Base-by-base conservation (phyloP, 768 basidiomycete genomes). In the Postia placenta region DNA sequence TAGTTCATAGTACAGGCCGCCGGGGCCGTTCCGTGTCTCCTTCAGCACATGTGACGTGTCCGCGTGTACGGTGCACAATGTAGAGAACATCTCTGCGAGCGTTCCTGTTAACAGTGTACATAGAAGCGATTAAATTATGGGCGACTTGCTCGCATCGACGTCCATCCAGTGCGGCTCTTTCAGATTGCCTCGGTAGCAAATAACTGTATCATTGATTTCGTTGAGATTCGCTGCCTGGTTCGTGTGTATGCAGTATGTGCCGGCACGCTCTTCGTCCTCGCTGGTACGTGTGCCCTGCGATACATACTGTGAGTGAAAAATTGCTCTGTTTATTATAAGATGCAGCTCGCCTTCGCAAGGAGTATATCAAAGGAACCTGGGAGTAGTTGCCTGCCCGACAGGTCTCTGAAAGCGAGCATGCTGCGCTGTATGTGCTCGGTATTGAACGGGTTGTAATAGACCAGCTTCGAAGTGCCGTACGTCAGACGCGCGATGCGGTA, bases 401-500 rank as follows among this genome's bases (percentile, higher is more conserved):
- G n/a, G n/a, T n/a, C n/a, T n/a, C n/a, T n/a, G n/a, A n/a, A n/a
- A n/a, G n/a, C n/a, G n/a, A n/a, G n/a, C n/a, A n/a, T n/a, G n/a
- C n/a, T n/a, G n/a, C n/a, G n/a, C n/a, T n/a, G n/a, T n/a, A n/a
- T n/a, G n/a, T n/a, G n/a, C n/a, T n/a, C n/a, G n/a, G n/a, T 15
- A 15, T 33, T 15, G 30, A 33, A 33, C 15, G 30, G 15, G 15
- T 7, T 33, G 30, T 58, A 79, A 0, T 61, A 58, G 2, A 68
- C 51, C 35, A 58, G 56, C 53, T 72, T 70, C 24, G 70, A 64
- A 1, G 68, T 69, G 4, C 79, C 79, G 47, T 77, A 80, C 0
- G 75, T 75, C 46, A 69, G 53, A 52, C 69, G 73, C 3, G 77
- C 65, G 4, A 80, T 68, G 25, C 79, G 71, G 4, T 67, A 67